phyloP scores from a whole-genome alignment of 768 basidiomycete species.

The Suillus ampliporus region DNA sequence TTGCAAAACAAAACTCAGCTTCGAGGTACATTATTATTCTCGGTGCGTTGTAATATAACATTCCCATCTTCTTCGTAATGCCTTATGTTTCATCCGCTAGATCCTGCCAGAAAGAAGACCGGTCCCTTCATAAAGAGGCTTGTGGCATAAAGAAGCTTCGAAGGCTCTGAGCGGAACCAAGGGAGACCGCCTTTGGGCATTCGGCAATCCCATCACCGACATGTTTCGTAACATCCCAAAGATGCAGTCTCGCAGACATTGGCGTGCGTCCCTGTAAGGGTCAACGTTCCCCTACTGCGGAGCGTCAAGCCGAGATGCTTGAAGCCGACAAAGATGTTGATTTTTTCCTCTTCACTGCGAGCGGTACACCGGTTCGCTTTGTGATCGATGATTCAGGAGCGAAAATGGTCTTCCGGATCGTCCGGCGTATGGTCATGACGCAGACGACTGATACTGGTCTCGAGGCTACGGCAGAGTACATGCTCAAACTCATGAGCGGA shows the following conservation, averaged over 20 bases:
- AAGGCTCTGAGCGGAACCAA: slow-evolving; percentile 27
- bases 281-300: slow-evolving; percentile 18
- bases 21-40: slow-evolving; percentile 27
- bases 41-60: slow-evolving; percentile 3
- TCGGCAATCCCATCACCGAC: slow-evolving; percentile 10
- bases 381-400: slow-evolving; percentile 14
- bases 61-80: not conserved
- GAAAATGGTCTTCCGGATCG: slow-evolving; percentile 20
- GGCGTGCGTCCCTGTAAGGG: slow-evolving; percentile 17
- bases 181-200: slow-evolving; percentile 20
- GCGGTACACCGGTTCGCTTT: slow-evolving; percentile 21
- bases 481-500: slow-evolving; percentile 22
- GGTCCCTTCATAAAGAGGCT: slow-evolving; percentile 20
- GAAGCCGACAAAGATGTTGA: slow-evolving; percentile 22
- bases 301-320: slow-evolving; percentile 25
- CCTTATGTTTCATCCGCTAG: slow-evolving; percentile 11
- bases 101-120: slow-evolving; percentile 24
- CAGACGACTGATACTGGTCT: slow-evolving; percentile 8
- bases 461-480: slow-evolving; percentile 19
- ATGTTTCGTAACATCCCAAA: not conserved
- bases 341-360: slow-evolving; percentile 26
- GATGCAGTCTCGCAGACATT: slow-evolving; percentile 1
- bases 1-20: slow-evolving; percentile 24
- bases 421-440: slow-evolving; percentile 20
- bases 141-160: slow-evolving; percentile 24